phyloP scores from a whole-genome alignment of 495 filamentous ascomycete species.

The Neurospora terricola region DNA sequence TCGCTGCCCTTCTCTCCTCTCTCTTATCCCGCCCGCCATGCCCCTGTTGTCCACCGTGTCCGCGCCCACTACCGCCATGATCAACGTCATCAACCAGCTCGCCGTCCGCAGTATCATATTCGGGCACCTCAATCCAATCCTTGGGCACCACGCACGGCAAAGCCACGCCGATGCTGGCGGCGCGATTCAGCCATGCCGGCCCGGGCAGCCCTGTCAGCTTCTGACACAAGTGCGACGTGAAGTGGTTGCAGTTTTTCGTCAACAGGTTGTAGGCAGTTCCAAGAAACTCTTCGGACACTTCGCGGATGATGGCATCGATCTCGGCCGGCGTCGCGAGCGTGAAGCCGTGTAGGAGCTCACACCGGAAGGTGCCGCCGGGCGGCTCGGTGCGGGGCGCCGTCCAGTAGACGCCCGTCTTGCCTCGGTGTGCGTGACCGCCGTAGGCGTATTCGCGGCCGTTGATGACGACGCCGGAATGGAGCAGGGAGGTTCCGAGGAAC shows the following conservation, averaged over 20 bases:
- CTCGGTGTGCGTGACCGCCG: conserved; percentile 62
- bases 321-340: conserved; percentile 51
- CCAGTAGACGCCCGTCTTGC: conserved; percentile 67
- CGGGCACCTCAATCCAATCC: conserved; percentile 69
- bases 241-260: conserved; percentile 75
- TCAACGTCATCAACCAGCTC: conserved; percentile 53
- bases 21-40: neutral
- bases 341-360: conserved; percentile 62
- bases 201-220: conserved; percentile 52
- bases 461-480: conserved; percentile 74
- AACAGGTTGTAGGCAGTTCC: conserved; percentile 68
- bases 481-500: conserved; percentile 58
- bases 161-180: conserved; percentile 63
- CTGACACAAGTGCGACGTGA: conserved; percentile 59
- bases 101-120: conserved; percentile 60
- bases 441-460: conserved; percentile 69
- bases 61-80: neutral
- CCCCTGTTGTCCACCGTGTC: neutral
- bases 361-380: conserved; percentile 61
- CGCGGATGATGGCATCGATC: conserved; percentile 55
- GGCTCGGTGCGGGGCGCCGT: conserved; percentile 57
- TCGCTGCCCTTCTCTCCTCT: neutral
- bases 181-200: conserved; percentile 68
- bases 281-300: conserved; percentile 55
- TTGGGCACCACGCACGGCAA: conserved; percentile 69